phyloP scores from a whole-genome alignment of 495 filamentous ascomycete genomes.

The Lindgomyces ingoldianus region DNA sequence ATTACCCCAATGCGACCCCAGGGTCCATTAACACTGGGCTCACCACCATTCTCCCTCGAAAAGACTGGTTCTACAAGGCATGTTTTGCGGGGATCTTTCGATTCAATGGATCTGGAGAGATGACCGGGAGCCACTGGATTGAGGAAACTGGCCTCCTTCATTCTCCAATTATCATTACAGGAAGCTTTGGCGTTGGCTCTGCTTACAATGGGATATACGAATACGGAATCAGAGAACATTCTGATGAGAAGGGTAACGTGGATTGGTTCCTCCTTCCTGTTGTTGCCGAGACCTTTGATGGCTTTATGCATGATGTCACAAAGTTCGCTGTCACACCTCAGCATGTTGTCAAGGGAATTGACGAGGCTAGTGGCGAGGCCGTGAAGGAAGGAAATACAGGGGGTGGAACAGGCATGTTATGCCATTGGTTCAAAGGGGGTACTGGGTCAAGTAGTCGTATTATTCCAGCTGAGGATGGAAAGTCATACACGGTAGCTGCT shows the following conservation, averaged over 20 bases:
- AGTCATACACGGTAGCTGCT: slow-evolving; percentile 52
- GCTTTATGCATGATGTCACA: slow-evolving; percentile 51
- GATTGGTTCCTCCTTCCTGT: slow-evolving; percentile 55
- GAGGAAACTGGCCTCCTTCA: slow-evolving; percentile 54
- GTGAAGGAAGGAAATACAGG: slow-evolving; percentile 56
- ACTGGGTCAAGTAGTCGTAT: slow-evolving; percentile 54
- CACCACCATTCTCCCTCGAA: slow-evolving; percentile 54
- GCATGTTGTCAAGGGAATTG: slow-evolving; percentile 51
- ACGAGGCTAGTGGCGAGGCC: slow-evolving; percentile 43
- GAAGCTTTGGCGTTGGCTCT: slow-evolving; percentile 52
- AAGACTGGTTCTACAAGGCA: slow-evolving; percentile 51
- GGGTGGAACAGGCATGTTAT: slow-evolving; percentile 57
- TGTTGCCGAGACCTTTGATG: slow-evolving; percentile 57
- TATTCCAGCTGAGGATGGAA: slow-evolving; percentile 41
- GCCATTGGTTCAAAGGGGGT: slow-evolving; percentile 55
- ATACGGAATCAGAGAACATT: slow-evolving; percentile 49
- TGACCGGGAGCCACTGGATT: slow-evolving; percentile 57
- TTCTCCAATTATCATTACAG: slow-evolving; percentile 56
- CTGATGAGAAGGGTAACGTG: slow-evolving; percentile 41
- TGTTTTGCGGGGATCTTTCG: slow-evolving; percentile 54
- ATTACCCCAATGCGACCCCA: slow-evolving; percentile 29
- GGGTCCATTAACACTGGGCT: slow-evolving; percentile 53
- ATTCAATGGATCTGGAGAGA: slow-evolving; percentile 58
- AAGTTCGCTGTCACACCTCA: slow-evolving; percentile 48
- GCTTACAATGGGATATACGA: slow-evolving; percentile 54